Percentiles rank a stretch among this genome's conserved stretches.
Evolutionary conservation across 768 basidiomycete genomes (phyloP).

Genomic region (Filobasidium wieringae): DNA sequence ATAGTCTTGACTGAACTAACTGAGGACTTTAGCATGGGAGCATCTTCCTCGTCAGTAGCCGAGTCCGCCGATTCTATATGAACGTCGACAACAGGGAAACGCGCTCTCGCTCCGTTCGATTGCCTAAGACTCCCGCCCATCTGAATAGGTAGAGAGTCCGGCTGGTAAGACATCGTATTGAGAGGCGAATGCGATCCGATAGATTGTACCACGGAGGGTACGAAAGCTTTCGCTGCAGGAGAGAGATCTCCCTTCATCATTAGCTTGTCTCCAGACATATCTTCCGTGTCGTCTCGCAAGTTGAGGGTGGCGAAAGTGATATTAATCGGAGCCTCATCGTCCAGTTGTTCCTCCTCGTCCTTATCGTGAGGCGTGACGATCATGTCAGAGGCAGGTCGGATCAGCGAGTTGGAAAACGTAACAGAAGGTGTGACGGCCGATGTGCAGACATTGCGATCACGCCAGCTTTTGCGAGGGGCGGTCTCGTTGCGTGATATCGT

Average conservation of each 20-base stretch:
- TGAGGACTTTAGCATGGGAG: background rate
- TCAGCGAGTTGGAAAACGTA: background rate
- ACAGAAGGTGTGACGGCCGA: background rate
- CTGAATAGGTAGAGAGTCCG: no score
- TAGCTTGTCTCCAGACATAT: background rate
- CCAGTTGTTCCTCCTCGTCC: no score
- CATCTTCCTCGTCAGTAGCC: background rate
- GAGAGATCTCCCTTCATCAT: background rate
- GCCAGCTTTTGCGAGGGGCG: background rate
- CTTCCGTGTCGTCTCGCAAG: background rate
- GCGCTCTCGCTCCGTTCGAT: background rate
- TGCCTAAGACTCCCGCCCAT: background rate
- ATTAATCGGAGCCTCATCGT: background rate
- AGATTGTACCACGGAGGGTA: background rate
- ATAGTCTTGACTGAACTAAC: background rate
- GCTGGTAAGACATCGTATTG: background rate
- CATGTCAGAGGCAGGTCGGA: background rate
- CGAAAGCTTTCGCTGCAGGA: background rate
- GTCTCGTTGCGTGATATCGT: background rate
- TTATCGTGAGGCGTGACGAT: background rate
- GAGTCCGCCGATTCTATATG: background rate
- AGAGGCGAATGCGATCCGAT: background rate
- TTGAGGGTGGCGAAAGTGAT: background rate
- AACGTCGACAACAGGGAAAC: background rate
- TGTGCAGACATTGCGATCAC: background rate